Evolutionary conservation across 2,329 filamentous ascomycete species (phyloP).

Genomic region (Aspergillus versicolor): DNA sequence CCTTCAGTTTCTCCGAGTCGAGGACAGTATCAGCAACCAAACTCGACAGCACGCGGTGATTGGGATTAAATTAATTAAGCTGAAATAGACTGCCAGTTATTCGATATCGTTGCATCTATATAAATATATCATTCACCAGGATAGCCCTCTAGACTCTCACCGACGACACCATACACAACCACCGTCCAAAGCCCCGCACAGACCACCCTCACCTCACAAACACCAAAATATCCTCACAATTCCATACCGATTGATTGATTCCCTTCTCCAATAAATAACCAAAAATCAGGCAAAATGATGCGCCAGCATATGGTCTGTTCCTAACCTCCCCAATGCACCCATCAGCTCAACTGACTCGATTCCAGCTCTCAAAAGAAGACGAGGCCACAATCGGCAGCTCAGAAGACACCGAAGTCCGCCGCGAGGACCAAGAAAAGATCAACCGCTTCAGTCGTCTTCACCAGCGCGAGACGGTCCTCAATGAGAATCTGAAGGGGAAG

Average conservation of each 20-base stretch:
- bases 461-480: constrained; percentile 74
- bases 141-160: neutral
- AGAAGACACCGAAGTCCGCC: constrained; percentile 88
- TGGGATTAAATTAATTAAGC: no score
- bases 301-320: neutral
- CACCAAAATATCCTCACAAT: constrained; percentile 9
- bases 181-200: constrained; percentile 2
- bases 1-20: constrained; percentile 29
- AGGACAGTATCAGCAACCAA: neutral
- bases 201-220: constrained; percentile 6
- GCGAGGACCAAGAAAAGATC: constrained; percentile 98
- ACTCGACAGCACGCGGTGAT: no score
- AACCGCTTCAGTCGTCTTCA: constrained; percentile 95
- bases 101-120: neutral
- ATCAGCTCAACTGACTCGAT: neutral
- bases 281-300: constrained; percentile 1
- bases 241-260: neutral
- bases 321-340: neutral
- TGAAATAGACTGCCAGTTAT: neutral
- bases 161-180: neutral
- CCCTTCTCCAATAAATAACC: neutral
- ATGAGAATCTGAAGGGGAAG: constrained; percentile 78
- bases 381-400: constrained; percentile 65
- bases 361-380: constrained; percentile 87
- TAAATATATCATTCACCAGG: neutral